These are phyloP conservation scores for Glaciozyma martinii DNA, from an alignment of 768 basidiomycete species.

Conservation along the genomic window DNA sequence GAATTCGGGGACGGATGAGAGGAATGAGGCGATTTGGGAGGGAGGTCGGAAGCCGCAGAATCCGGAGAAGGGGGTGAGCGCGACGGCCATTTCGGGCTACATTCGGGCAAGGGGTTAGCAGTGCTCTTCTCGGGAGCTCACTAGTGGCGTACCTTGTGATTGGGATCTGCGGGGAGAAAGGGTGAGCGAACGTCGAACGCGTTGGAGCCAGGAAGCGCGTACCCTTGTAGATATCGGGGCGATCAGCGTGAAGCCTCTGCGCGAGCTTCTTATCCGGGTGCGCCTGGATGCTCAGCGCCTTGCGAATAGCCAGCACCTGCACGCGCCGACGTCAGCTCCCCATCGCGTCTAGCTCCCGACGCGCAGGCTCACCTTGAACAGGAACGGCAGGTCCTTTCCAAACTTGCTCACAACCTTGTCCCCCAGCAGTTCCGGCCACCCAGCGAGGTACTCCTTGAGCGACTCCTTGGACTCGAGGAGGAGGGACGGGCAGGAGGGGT, in stretches of 20 bases:
- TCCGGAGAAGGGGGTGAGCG: conserved; percentile 78
- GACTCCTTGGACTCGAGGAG: conserved; percentile 46
- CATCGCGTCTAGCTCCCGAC: neutral
- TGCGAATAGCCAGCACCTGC: conserved; percentile 61
- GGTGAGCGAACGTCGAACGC: neutral
- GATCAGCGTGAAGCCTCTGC: conserved; percentile 54
- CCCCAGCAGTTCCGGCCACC: conserved; percentile 63
- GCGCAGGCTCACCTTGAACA: conserved; percentile 61
- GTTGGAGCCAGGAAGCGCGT: conserved; percentile 29
- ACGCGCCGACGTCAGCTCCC: neutral
- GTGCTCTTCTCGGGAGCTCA: neutral
- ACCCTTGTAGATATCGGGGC: conserved; percentile 89
- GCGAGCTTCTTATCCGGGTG: conserved; percentile 84
- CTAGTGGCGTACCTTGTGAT: conserved; percentile 61
- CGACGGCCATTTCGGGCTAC: conserved; percentile 92
- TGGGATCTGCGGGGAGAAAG: conserved; percentile 52
- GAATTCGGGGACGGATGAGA: conserved; percentile 67
- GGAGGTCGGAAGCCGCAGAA: conserved; percentile 90
- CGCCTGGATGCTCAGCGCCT: conserved; percentile 81
- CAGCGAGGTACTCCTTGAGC: conserved; percentile 54
- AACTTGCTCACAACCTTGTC: conserved; percentile 50
- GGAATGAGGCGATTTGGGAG: conserved; percentile 55
- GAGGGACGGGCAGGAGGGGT: conserved; percentile 62
- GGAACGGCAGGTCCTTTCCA: conserved; percentile 70
- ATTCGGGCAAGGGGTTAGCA: neutral